Evolutionary conservation across 768 basidiomycete genomes (phyloP).

Genomic region (Suillus americanus): DNA sequence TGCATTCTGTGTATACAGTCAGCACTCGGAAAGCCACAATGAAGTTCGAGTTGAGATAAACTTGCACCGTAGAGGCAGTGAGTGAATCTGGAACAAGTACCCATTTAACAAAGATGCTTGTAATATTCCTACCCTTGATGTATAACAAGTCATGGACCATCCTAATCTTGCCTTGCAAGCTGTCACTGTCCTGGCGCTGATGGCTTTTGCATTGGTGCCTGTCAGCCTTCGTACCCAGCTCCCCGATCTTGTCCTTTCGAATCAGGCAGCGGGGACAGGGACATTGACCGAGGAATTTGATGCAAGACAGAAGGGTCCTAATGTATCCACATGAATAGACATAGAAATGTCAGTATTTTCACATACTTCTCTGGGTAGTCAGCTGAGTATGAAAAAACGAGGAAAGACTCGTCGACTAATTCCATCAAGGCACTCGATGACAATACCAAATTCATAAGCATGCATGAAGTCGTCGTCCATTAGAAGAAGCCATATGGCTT

Average conservation of each 20-base stretch:
- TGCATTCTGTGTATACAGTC: constrained; percentile 30
- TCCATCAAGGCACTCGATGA: constrained; percentile 20
- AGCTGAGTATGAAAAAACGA: constrained; percentile 27
- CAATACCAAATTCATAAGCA: constrained; percentile 22
- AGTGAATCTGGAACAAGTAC: not conserved
- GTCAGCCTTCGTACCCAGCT: constrained; percentile 15
- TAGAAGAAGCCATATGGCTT: constrained; percentile 21
- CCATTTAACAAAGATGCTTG: not conserved
- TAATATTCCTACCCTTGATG: constrained; percentile 1
- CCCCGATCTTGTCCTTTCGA: constrained; percentile 5
- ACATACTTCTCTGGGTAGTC: constrained; percentile 35
- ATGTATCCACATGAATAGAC: constrained; percentile 2
- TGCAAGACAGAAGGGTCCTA: constrained; percentile 19
- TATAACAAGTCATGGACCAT: constrained; percentile 9
- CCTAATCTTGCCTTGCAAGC: constrained; percentile 1
- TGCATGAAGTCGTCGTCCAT: constrained; percentile 24
- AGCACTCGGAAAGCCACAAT: not conserved
- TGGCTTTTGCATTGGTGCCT: not conserved
- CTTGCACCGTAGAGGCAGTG: not conserved
- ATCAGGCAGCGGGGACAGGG: constrained; percentile 23
- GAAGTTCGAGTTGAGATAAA: too few species aligned
- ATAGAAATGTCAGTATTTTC: constrained; percentile 2
- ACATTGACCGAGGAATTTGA: constrained; percentile 18
- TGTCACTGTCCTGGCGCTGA: not conserved
- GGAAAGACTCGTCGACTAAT: constrained; percentile 15